Percentiles rank a stretch among this genome's conserved stretches.
Conservation (phyloP, 331 rosid genomes). For the Acacia concinna region DNA sequence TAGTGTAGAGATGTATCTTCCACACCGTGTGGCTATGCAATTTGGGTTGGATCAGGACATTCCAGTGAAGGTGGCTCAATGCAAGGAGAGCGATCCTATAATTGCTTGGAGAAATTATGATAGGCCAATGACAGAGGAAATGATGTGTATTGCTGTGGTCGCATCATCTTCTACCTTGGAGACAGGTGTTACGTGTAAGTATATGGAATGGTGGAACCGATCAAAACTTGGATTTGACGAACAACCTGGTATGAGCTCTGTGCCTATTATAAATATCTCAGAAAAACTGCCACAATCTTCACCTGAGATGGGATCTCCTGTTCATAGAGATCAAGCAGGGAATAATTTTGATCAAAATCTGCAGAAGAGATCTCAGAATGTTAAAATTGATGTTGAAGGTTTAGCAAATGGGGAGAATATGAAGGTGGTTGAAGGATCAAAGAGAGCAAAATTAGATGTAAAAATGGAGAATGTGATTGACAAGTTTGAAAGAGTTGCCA, state of each 20-base stretch:
- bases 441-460: background rate
- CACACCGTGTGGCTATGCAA: slow-evolving; percentile 63
- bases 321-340: background rate
- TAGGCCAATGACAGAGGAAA: background rate
- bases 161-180: background rate
- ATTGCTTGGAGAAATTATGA: background rate
- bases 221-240: background rate
- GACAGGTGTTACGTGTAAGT: background rate
- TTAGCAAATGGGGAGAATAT: background rate
- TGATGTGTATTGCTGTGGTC: background rate
- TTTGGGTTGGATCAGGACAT: slow-evolving; percentile 69
- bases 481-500: too few relatives aligned
- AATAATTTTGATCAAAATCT: background rate
- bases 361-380: background rate
- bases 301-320: background rate
- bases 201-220: background rate
- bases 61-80: slow-evolving; percentile 30
- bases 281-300: background rate
- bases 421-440: background rate
- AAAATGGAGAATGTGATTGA: background rate
- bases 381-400: background rate
- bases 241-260: background rate
- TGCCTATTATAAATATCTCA: background rate
- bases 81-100: background rate
- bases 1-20: slow-evolving; percentile 38